Base-by-base conservation (phyloP, 192 early-diverging fungal genomes). In the Linnemannia elongata region DNA sequence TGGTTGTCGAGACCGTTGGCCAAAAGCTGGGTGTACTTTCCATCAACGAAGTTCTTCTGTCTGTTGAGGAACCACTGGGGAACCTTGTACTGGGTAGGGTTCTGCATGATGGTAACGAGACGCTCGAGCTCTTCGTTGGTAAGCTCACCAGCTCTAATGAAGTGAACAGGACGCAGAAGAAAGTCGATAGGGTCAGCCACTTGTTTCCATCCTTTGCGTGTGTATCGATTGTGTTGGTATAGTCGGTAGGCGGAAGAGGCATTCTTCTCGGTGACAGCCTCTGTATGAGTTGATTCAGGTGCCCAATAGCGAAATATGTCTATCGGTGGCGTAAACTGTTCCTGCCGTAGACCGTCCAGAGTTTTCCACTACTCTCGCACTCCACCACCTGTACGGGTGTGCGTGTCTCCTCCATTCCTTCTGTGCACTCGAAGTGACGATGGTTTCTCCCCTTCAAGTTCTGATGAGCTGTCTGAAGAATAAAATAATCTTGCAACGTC, bases 1-100 rank as follows among this genome's bases (percentile, higher is more conserved):
- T 95, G 95, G 94, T 94, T 98, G 93, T 99, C 97, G 52, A 99
- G 91, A 76, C 88, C 91, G 94, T 99, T 99, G 87, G 98, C 95
- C 85, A 99, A 92, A 79, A 96, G 91, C 92, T 99, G 98, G 79
- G 95, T 94, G 95, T 96, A 97, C 92, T 97, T 97, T 90, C 97
- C 97, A 88, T 97, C 95, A 83, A 94, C 93, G 89, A 97, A 94
- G 93, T 99, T 97, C 96, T 98, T 99, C 91, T 99, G 98, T 91
- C 97, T 95, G 96, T 99, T 99, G 77, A 99, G 94, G 96, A 98
- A 99, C 98, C 98, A 99, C 92, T 96, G 92, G 79, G 98, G 98
- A 93, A 99, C 98, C 94, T 98, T 98, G 95, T 97, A 99, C 92
- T 99, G 97, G 88, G 95, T 95, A 76, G 98, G 98, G 96, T 99